Percentiles rank a stretch among this genome's conserved stretches.
These are phyloP conservation scores for Fusarium sp. DNA, from an alignment of 2,329 filamentous ascomycete species.

Conservation along the genomic window DNA sequence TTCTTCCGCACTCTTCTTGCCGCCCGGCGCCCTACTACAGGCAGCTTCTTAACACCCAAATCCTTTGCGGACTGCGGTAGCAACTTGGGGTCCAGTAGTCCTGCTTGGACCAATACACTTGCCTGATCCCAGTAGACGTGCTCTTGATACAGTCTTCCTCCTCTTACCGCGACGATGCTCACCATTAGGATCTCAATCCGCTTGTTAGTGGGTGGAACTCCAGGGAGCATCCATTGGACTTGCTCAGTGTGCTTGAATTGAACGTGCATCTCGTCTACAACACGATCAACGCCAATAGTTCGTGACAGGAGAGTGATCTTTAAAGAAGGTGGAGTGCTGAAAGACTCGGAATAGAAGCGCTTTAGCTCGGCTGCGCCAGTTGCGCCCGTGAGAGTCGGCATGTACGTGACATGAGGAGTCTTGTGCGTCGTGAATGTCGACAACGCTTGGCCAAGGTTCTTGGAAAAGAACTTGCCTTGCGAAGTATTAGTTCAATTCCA, in stretches of 20 bases:
- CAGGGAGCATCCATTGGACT: constrained; percentile 71
- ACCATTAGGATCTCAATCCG: constrained; percentile 67
- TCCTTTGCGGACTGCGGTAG: constrained; percentile 50
- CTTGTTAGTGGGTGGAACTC: constrained; percentile 65
- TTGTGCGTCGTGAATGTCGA: constrained; percentile 68
- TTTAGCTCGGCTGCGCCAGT: constrained; percentile 68
- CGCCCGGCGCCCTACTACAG: constrained; percentile 54
- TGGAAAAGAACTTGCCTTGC: constrained; percentile 64
- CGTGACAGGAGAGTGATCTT: constrained; percentile 71
- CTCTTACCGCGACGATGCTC: constrained; percentile 67
- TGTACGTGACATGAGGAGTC: constrained; percentile 75
- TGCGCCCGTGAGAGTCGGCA: constrained; percentile 73
- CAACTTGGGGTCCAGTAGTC: constrained; percentile 60
- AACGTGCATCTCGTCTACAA: constrained; percentile 72
- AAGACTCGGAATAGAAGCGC: constrained; percentile 73
- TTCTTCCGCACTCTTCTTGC: constrained; percentile 51
- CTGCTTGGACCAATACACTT: constrained; percentile 68
- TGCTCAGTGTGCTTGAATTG: constrained; percentile 67
- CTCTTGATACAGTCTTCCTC: constrained; percentile 70
- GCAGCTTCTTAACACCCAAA: constrained; percentile 51
- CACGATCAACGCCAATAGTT: constrained; percentile 71
- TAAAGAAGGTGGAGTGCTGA: constrained; percentile 71
- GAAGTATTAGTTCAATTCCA: background rate
- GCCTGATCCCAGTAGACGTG: constrained; percentile 74
- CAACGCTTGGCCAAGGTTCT: constrained; percentile 70